Conservation (phyloP, 176 grass and related monocot genomes). For the Secale cereale region DNA sequence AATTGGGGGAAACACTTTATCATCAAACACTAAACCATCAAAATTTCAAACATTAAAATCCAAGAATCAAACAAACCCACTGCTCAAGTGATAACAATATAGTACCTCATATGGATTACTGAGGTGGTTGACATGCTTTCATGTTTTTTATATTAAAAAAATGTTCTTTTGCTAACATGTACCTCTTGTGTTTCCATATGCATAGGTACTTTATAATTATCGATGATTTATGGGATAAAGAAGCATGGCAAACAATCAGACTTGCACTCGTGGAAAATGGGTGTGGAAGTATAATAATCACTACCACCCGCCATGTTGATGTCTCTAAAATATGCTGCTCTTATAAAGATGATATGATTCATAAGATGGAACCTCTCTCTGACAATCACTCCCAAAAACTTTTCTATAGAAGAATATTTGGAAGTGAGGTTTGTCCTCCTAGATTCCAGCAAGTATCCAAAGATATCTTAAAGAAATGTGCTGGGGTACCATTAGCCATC, state of each 20-base stretch:
- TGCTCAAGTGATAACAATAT: no score
- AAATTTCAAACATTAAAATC: no score
- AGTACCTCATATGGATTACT: no score
- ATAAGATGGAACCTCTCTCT: background rate
- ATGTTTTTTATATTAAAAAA: no score
- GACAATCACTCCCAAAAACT: background rate
- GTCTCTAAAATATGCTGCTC: background rate
- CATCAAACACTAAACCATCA: no score
- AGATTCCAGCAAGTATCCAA: background rate
- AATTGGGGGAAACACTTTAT: no score
- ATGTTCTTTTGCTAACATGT: no score
- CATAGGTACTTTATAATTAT: background rate
- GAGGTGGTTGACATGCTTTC: no score
- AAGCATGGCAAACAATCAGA: background rate
- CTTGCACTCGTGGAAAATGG: fast-evolving
- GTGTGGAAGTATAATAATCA: background rate
- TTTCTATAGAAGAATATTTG: background rate
- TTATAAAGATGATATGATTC: background rate
- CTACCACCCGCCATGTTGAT: background rate
- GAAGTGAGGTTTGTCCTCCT: background rate
- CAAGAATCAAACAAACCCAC: no score
- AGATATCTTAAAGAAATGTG: no score
- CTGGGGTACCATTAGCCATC: background rate
- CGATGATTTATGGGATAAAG: background rate
- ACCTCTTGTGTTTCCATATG: background rate